Evolutionary conservation across 257 asterid genomes (phyloP).

Genomic region (Fraxinus anomala): DNA sequence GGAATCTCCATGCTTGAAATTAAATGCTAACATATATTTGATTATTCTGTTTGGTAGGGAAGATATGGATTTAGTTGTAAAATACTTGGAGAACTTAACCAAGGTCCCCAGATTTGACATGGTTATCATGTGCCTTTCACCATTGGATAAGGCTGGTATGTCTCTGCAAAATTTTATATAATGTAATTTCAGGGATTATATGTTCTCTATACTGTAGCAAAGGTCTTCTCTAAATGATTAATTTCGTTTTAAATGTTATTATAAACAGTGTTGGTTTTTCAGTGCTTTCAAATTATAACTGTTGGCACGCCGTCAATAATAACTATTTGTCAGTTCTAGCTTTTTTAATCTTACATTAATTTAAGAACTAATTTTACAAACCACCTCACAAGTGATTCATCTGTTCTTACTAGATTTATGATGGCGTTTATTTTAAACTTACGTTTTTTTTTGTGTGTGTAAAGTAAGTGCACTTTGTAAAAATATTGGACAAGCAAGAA

Average conservation of each 20-base stretch:
- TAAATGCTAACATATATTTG: constrained; percentile 22
- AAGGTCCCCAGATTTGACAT: constrained; percentile 82
- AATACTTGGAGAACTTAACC: constrained; percentile 68
- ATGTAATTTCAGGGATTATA: neutral
- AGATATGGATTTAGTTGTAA: constrained; percentile 69
- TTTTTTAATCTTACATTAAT: neutral
- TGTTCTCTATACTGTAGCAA: neutral
- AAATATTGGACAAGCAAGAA: too few species aligned
- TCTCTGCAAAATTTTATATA: neutral
- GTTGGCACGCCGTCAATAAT: neutral
- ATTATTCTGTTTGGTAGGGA: constrained; percentile 58
- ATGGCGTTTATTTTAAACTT: neutral
- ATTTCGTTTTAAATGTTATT: neutral
- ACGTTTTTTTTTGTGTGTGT: too few species aligned
- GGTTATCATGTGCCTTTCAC: constrained; percentile 84
- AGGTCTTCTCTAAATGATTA: neutral
- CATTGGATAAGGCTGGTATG: constrained; percentile 79
- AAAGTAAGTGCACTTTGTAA: too few species aligned
- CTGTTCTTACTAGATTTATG: neutral
- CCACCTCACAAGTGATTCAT: neutral
- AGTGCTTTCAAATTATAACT: neutral
- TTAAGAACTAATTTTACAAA: too few species aligned
- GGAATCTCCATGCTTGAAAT: constrained; percentile 12
- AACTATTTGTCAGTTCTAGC: neutral
- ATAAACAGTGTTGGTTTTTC: too few species aligned